Conservation (phyloP, 2,329 filamentous ascomycete species). For the Penicillium sp. region DNA sequence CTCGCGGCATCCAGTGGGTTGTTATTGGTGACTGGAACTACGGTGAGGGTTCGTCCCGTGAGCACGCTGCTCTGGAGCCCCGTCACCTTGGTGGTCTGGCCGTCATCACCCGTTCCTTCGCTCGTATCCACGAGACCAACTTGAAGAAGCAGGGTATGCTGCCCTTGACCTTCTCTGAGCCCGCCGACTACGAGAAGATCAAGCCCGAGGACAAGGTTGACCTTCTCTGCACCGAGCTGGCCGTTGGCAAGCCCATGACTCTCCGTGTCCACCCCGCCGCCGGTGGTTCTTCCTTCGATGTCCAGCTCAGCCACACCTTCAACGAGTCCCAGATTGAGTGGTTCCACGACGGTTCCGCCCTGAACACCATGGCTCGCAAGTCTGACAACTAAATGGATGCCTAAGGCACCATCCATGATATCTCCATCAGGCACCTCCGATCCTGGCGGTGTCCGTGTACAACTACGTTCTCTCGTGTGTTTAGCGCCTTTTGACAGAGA, state of each 20-base stretch:
- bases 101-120: slow-evolving; percentile 92
- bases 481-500: slow-evolving; percentile 18
- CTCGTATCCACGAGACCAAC: slow-evolving; percentile 99
- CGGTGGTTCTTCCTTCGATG: slow-evolving; percentile 65
- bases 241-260: slow-evolving; percentile 86
- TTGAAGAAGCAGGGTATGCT: slow-evolving; percentile 99
- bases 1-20: slow-evolving; percentile 92
- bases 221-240: slow-evolving; percentile 79
- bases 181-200: slow-evolving; percentile 97
- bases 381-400: slow-evolving; percentile 27
- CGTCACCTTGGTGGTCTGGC: slow-evolving; percentile 94
- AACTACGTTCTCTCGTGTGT: slow-evolving; percentile 27
- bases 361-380: slow-evolving; percentile 96
- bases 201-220: slow-evolving; percentile 88
- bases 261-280: slow-evolving; percentile 88
- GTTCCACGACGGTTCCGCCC: slow-evolving; percentile 96
- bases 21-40: slow-evolving; percentile 99
- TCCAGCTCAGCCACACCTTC: slow-evolving; percentile 90
- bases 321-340: slow-evolving; percentile 97
- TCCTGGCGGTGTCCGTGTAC: slow-evolving; percentile 14
- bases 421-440: background rate
- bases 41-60: slow-evolving; percentile 93
- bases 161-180: slow-evolving; percentile 88
- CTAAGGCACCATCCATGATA: background rate
- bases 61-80: slow-evolving; percentile 96